phyloP scores from a whole-genome alignment of 2,329 filamentous ascomycete species.

The Trichoderma sp. region DNA sequence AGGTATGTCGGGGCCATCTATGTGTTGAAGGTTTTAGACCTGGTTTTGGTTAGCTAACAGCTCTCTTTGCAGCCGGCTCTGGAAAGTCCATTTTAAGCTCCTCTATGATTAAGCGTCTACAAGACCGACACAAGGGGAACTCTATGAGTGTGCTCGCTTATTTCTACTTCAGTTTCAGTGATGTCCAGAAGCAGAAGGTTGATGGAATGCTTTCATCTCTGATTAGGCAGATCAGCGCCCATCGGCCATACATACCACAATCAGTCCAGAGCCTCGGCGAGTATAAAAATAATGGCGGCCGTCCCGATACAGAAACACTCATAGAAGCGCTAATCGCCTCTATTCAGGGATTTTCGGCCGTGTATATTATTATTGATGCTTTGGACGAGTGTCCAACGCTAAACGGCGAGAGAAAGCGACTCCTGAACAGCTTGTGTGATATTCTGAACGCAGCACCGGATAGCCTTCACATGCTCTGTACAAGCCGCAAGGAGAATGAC shows the following conservation, averaged over 20 bases:
- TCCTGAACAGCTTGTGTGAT: neutral
- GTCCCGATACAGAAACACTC: neutral
- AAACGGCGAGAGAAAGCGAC: neutral
- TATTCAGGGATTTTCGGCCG: neutral
- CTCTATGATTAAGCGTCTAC: neutral
- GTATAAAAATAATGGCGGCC: neutral
- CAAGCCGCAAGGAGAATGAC: neutral
- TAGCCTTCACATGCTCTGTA: neutral
- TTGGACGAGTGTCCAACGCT: neutral
- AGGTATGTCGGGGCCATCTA: neutral
- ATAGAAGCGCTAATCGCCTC: neutral
- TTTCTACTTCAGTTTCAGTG: neutral
- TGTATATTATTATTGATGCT: neutral
- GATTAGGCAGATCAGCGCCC: neutral
- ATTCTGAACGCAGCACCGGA: neutral
- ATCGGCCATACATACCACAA: neutral
- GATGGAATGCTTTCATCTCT: neutral
- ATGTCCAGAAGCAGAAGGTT: neutral
- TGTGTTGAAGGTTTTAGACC: neutral
- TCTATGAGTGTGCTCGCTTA: neutral
- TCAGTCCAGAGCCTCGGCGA: neutral
- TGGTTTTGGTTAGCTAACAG: neutral
- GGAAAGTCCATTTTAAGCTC: neutral
- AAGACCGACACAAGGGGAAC: neutral
- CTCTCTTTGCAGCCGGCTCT: neutral